Base-by-base conservation (phyloP, 305 asterid species). In the Solanum hybrid region DNA sequence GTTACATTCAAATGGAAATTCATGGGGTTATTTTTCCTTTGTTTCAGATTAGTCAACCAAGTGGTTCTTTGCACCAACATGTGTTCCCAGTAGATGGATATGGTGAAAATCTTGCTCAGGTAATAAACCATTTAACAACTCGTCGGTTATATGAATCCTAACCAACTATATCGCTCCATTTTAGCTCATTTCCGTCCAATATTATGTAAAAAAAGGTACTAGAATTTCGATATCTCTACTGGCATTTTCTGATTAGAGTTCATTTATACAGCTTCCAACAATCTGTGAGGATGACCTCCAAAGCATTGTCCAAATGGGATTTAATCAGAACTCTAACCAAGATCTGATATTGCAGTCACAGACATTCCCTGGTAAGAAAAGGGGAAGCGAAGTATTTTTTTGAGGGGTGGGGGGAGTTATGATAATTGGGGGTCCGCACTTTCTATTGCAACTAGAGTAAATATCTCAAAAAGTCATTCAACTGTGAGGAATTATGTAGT, bases 11-110 rank as follows among this genome's bases (percentile, higher is more conserved):
- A 82, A 82, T 82, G 37, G 40, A 46, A 10, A 0, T 26, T 82
- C 14, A 86, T 72, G 35, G 32, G 64, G 10, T 29, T 84, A 10
- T 76, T 71, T 26, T 88, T 51, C 11, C 71, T 85, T 34, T 24
- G 46, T 85, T 91, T 88, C 93, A 96, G 96, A 88, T 90, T 88
- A 94, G 92, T 87, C 98, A 95, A 87, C 92, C 93, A 90, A 93
- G 89, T 88, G 88, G 91, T 7, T 42, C 89, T 16, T 88, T 88
- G 26, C 36, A 71, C 31, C 89, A 76, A 75, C 51, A 22, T 73
- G 51, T 93, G 91, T 92, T 93, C 93, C 94, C 94, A 11, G 32
- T 90, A 34, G 94, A 95, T 86, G 96, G 94, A 85, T 94, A 93
- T 85, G 80, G 72, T 46, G 93, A 94, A 85, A 90, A 77, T 89